These are phyloP conservation scores for Alternaria sp. DNA, from an alignment of 2,329 filamentous ascomycete genomes.

Conservation along the genomic window DNA sequence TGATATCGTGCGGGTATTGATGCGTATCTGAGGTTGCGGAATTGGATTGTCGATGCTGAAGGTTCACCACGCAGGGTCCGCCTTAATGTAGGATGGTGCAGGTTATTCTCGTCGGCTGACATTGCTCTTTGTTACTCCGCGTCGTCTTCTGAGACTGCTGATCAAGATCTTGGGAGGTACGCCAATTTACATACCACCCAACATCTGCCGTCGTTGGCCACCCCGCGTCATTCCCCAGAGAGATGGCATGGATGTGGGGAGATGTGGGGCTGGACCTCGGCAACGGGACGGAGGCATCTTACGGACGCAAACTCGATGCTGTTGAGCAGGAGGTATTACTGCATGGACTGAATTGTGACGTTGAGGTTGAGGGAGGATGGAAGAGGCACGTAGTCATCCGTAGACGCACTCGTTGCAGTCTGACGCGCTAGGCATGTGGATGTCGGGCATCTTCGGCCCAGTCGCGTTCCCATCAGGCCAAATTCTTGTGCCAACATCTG, in stretches of 20 bases:
- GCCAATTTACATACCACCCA: too few relatives aligned
- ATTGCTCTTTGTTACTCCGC: not conserved
- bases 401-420: not conserved
- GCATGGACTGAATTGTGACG: not conserved
- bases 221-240: not conserved
- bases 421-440: not conserved
- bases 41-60: conserved; percentile 37
- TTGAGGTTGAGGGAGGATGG: not conserved
- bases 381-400: not conserved
- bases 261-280: conserved; percentile 20
- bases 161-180: not conserved
- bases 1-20: conserved; percentile 44
- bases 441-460: not conserved
- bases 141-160: not conserved
- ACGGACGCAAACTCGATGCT: not conserved
- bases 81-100: conserved; percentile 24
- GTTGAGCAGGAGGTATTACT: not conserved
- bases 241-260: conserved; percentile 7
- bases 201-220: not conserved
- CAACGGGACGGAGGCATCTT: not conserved
- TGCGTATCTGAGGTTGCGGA: conserved; percentile 49
- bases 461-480: not conserved
- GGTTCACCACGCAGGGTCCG: conserved; percentile 30
- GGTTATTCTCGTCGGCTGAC: not conserved
- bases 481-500: not conserved